phyloP scores from a whole-genome alignment of 2,329 filamentous ascomycete species.

The Ceratocystis albifundus region DNA sequence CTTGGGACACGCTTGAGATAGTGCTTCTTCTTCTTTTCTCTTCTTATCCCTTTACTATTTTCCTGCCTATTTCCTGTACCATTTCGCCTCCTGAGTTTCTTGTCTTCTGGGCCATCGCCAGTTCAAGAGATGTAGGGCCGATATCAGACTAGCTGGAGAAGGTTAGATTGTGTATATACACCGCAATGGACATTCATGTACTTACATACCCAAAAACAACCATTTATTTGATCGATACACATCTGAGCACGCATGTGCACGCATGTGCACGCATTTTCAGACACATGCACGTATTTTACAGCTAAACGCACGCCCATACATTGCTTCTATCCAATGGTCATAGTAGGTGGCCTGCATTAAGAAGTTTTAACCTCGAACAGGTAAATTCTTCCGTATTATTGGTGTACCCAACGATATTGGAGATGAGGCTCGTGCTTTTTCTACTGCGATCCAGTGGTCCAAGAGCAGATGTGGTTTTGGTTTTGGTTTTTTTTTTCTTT shows the following conservation, averaged over 20 bases:
- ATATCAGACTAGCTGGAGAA: neutral
- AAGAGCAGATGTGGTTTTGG: too few species aligned
- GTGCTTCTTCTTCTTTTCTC: neutral
- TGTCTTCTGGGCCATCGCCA: neutral
- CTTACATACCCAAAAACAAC: neutral
- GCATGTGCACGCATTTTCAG: neutral
- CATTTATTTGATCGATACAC: neutral
- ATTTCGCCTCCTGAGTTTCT: neutral
- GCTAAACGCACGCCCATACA: neutral
- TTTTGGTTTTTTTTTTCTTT: too few species aligned
- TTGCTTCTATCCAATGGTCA: neutral
- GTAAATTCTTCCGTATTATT: too few species aligned
- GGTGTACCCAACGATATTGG: too few species aligned
- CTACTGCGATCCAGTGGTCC: too few species aligned
- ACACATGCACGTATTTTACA: neutral
- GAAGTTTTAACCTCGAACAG: too few species aligned
- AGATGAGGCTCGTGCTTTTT: too few species aligned
- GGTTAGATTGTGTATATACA: constrained; percentile 6
- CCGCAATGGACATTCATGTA: constrained; percentile 11
- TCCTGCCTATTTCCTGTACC: neutral
- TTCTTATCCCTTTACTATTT: neutral
- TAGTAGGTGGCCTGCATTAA: neutral
- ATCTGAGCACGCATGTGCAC: neutral
- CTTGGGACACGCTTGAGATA: neutral
- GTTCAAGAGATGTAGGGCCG: neutral